These are phyloP conservation scores for Podaxis mareebaensis DNA, from an alignment of 768 basidiomycete species.

Conservation along the genomic window DNA sequence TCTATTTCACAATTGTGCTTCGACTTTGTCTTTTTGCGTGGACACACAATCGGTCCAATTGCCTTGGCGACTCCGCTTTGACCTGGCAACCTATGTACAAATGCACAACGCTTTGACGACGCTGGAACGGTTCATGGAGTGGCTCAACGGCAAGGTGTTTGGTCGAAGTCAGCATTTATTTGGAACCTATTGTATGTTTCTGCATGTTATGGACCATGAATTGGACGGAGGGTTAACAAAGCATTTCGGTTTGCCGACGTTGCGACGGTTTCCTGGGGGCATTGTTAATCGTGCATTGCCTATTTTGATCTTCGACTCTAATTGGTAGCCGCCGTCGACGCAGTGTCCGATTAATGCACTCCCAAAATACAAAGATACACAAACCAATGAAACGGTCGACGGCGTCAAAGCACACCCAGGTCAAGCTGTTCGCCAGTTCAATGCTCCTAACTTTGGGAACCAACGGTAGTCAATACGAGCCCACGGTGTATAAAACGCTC, in stretches of 20 bases:
- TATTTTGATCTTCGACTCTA: not conserved
- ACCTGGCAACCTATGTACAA: not conserved
- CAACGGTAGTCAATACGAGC: not conserved
- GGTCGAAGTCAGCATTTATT: too few species aligned
- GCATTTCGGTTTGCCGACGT: too few species aligned
- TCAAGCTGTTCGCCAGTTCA: not conserved
- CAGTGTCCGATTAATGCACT: not conserved
- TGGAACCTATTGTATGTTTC: too few species aligned
- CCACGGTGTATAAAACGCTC: not conserved
- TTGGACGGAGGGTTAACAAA: too few species aligned
- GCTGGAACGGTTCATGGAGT: not conserved
- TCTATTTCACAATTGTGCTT: not conserved
- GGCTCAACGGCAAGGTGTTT: not conserved
- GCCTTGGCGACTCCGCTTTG: not conserved
- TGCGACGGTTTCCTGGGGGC: too few species aligned
- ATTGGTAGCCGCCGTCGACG: not conserved
- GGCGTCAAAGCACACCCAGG: not conserved
- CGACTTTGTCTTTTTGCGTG: not conserved
- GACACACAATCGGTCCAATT: not conserved
- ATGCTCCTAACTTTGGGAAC: not conserved
- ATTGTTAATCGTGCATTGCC: not conserved
- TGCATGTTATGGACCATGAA: not conserved
- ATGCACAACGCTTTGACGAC: not conserved
- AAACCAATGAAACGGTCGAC: not conserved
- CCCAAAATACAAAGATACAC: not conserved